Percentiles rank a stretch among this genome's conserved stretches.
phyloP scores from a whole-genome alignment of 2,329 filamentous ascomycete genomes.

The Fulvia fulva region DNA sequence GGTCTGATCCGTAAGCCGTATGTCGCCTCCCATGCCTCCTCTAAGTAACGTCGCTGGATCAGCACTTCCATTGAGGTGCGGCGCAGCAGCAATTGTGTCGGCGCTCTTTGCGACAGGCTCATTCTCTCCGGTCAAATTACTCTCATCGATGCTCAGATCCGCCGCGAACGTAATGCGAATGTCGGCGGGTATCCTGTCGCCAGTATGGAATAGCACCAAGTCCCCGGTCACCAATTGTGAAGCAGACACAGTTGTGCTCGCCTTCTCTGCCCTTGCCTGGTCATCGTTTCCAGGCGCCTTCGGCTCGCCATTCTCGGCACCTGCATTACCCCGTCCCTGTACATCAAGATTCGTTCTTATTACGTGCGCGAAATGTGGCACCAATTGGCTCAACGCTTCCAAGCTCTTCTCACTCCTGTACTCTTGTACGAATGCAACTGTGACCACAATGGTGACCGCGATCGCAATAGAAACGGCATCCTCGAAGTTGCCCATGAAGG shows the following conservation, averaged over 20 bases:
- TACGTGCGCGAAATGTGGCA: slow-evolving; percentile 94
- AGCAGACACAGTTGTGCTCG: slow-evolving; percentile 81
- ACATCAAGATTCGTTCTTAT: slow-evolving; percentile 54
- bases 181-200: slow-evolving; percentile 93
- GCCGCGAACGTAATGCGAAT: slow-evolving; percentile 87
- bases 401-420: slow-evolving; percentile 97
- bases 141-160: slow-evolving; percentile 91
- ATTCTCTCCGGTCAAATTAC: slow-evolving; percentile 94
- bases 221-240: slow-evolving; percentile 86
- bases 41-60: slow-evolving; percentile 11
- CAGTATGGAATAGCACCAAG: slow-evolving; percentile 87
- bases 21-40: slow-evolving; percentile 50
- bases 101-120: slow-evolving; percentile 80
- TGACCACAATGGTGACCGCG: slow-evolving; percentile 94
- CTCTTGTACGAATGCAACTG: slow-evolving; percentile 94
- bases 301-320: slow-evolving; percentile 41
- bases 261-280: slow-evolving; percentile 63
- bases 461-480: slow-evolving; percentile 94
- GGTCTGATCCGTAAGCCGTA: slow-evolving; percentile 68
- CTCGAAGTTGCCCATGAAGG: slow-evolving; percentile 88
- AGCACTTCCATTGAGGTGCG: slow-evolving; percentile 23
- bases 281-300: slow-evolving; percentile 52
- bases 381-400: slow-evolving; percentile 86
- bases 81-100: slow-evolving; percentile 49
- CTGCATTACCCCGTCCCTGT: slow-evolving; percentile 18